Evolutionary conservation across 139 green algal species (phyloP).

Genomic region (Picochlorum sp.): DNA sequence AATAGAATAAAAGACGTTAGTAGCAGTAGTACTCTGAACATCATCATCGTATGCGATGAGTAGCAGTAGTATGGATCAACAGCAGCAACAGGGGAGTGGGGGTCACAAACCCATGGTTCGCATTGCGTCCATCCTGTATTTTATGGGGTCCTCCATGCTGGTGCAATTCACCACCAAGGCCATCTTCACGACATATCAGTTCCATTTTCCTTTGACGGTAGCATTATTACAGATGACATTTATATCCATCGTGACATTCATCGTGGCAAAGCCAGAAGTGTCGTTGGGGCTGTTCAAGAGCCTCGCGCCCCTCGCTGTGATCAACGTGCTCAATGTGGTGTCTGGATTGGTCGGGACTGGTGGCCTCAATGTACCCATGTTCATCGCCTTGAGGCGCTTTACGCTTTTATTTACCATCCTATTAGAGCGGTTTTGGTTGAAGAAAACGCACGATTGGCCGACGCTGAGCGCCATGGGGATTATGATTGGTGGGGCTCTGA

Average conservation of each 20-base stretch:
- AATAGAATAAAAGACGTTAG: too few relatives aligned
- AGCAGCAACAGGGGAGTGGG: not conserved
- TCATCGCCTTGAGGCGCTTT: slow-evolving; percentile 64
- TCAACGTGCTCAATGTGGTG: slow-evolving; percentile 62
- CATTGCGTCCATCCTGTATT: slow-evolving; percentile 42
- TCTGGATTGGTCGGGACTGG: slow-evolving; percentile 52
- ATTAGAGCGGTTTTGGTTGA: slow-evolving; percentile 45
- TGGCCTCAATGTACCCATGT: slow-evolving; percentile 67
- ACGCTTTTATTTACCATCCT: slow-evolving; percentile 60
- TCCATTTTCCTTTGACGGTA: slow-evolving; percentile 53
- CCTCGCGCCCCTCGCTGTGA: slow-evolving; percentile 41
- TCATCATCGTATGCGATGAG: too few relatives aligned
- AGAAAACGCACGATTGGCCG: slow-evolving; percentile 44
- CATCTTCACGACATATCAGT: slow-evolving; percentile 55
- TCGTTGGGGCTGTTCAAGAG: slow-evolving; percentile 17
- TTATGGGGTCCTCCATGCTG: slow-evolving; percentile 40
- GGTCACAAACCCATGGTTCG: slow-evolving; percentile 7
- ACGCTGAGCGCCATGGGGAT: slow-evolving; percentile 41
- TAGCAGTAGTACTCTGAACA: too few relatives aligned
- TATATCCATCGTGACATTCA: slow-evolving; percentile 45
- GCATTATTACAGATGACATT: slow-evolving; percentile 56
- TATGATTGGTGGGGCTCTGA: slow-evolving; percentile 55
- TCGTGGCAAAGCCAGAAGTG: slow-evolving; percentile 36
- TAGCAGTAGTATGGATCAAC: too few relatives aligned
- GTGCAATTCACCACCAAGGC: slow-evolving; percentile 66